These are phyloP conservation scores for Russula ochroleuca DNA, from an alignment of 768 basidiomycete genomes.

Conservation along the genomic window DNA sequence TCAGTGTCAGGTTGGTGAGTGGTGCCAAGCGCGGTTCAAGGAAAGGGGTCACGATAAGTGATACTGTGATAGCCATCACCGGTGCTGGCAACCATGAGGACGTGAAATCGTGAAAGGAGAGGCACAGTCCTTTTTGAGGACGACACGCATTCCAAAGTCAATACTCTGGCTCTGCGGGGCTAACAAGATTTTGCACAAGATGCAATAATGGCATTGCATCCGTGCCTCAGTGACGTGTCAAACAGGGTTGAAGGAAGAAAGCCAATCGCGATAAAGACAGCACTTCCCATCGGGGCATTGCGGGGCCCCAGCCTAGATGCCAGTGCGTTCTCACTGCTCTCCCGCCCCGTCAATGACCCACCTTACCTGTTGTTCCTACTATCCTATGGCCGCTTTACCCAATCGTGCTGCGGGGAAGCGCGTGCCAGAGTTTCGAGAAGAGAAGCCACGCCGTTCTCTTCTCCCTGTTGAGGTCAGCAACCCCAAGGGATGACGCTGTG, in stretches of 20 bases:
- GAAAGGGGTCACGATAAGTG: neutral
- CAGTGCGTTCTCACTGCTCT: neutral
- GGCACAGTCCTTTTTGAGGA: neutral
- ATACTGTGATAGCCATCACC: neutral
- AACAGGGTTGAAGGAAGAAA: neutral
- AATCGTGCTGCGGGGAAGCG: neutral
- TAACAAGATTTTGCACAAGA: neutral
- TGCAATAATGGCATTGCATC: neutral
- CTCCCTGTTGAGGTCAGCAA: neutral
- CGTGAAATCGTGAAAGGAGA: neutral
- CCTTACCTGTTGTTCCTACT: neutral
- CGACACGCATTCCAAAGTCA: neutral
- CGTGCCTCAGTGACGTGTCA: constrained; percentile 16
- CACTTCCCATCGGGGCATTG: neutral
- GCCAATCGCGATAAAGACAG: constrained; percentile 6
- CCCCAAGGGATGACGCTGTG: neutral
- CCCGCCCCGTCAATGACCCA: neutral
- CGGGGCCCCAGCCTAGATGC: constrained; percentile 11
- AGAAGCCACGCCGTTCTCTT: neutral
- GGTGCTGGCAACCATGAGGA: neutral
- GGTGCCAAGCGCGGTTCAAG: too few species aligned
- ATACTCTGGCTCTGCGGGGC: neutral
- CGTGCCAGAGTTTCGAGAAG: neutral
- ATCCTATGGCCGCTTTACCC: neutral
- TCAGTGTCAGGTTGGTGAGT: too few species aligned